These are phyloP conservation scores for Penicillium decumbens DNA, from an alignment of 2,329 filamentous ascomycete genomes.

Conservation along the genomic window DNA sequence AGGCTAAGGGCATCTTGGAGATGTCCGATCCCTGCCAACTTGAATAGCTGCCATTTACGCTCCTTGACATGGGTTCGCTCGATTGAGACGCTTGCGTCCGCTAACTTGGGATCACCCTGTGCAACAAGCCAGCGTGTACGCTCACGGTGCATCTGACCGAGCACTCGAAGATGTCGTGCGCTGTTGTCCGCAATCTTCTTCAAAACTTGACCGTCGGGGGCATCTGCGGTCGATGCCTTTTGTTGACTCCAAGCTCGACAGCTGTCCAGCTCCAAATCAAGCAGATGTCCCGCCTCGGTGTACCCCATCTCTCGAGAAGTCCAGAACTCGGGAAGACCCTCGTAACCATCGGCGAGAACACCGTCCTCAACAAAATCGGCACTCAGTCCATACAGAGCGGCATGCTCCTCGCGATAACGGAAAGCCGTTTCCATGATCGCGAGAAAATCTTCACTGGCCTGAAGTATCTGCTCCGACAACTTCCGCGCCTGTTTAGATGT, in stretches of 20 bases:
- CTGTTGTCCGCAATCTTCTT: constrained; percentile 51
- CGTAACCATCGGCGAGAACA: constrained; percentile 60
- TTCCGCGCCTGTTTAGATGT: constrained; percentile 50
- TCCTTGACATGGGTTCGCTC: constrained; percentile 40
- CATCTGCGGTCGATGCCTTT: constrained; percentile 26
- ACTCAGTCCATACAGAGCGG: constrained; percentile 67
- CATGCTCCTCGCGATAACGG: constrained; percentile 67
- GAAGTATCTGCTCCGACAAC: constrained; percentile 49
- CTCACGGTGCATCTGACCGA: constrained; percentile 57
- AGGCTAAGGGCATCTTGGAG: constrained; percentile 56
- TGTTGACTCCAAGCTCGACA: constrained; percentile 39
- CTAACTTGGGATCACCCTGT: constrained; percentile 48
- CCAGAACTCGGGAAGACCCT: constrained; percentile 75
- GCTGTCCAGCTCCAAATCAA: constrained; percentile 40
- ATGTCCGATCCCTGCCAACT: constrained; percentile 50
- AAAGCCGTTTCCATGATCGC: constrained; percentile 60
- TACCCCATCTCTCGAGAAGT: constrained; percentile 57
- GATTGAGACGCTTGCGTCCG: constrained; percentile 48
- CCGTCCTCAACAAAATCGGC: constrained; percentile 63
- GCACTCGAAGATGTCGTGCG: constrained; percentile 53
- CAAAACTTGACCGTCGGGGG: constrained; percentile 33
- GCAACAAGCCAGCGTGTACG: constrained; percentile 55
- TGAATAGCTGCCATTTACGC: constrained; percentile 46
- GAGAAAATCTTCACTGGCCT: constrained; percentile 72
- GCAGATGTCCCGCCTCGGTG: constrained; percentile 36